A percentile compares a stretch with the other conserved stretches of the same genome.
Conservation (phyloP, 2,329 filamentous ascomycete species). For the Alternaria sp. region DNA sequence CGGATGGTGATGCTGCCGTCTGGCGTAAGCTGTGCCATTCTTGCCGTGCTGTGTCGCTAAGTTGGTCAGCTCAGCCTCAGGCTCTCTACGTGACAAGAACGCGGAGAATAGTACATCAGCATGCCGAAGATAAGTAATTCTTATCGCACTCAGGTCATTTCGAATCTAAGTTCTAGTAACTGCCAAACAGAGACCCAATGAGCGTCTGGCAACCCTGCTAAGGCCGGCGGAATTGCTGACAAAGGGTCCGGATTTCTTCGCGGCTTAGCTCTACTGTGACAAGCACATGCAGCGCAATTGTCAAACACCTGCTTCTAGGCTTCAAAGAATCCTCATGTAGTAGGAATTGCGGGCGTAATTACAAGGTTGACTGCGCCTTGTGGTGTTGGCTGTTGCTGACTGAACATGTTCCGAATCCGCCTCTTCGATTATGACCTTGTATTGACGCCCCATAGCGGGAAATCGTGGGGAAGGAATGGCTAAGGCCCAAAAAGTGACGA, state of each 20-base stretch:
- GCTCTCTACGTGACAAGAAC: slow-evolving; percentile 3
- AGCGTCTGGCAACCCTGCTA: slow-evolving; percentile 8
- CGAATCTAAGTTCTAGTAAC: not conserved
- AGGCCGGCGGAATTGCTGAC: slow-evolving; percentile 17
- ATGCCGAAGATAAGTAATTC: not conserved
- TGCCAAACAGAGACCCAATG: slow-evolving; percentile 7
- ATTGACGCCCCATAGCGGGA: not conserved
- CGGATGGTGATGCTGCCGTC: slow-evolving; percentile 19
- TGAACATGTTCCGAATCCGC: slow-evolving; percentile 4
- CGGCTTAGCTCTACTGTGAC: slow-evolving; percentile 11
- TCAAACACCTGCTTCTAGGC: not conserved
- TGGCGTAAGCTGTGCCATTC: slow-evolving; percentile 16
- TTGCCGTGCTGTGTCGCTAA: slow-evolving; percentile 7
- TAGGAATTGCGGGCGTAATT: not conserved
- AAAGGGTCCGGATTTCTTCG: not conserved
- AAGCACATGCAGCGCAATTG: slow-evolving; percentile 12
- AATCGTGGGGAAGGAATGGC: not conserved
- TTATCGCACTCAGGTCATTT: not conserved
- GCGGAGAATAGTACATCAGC: not conserved
- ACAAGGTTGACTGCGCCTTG: not conserved
- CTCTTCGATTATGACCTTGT: not conserved
- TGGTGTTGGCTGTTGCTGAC: not conserved
- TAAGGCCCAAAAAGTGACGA: not conserved
- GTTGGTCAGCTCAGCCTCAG: slow-evolving; percentile 18
- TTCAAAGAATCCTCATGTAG: not conserved